Percentiles rank a stretch among this genome's conserved stretches.
Conservation (phyloP, 305 asterid species). For the Fraxinus angustifolia region DNA sequence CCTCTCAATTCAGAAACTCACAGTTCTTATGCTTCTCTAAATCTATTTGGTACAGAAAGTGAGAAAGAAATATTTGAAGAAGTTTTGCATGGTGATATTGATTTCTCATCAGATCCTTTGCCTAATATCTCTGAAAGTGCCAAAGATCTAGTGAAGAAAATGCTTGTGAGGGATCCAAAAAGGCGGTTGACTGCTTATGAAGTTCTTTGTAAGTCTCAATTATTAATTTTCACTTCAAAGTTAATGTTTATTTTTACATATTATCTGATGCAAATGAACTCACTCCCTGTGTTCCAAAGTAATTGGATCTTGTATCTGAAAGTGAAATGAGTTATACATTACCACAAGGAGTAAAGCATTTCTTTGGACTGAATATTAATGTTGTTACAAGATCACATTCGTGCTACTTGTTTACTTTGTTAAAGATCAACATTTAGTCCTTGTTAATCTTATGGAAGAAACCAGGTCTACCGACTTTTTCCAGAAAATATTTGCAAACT, state of each 20-base stretch:
- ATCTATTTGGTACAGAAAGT: constrained; percentile 36
- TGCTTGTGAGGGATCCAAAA: constrained; percentile 62
- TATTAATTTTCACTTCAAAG: neutral
- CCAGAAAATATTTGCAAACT: neutral
- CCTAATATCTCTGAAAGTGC: constrained; percentile 62
- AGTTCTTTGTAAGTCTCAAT: constrained; percentile 57
- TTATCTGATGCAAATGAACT: neutral
- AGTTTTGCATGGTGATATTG: constrained; percentile 51
- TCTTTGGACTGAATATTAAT: neutral
- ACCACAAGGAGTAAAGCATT: neutral
- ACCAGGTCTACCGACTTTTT: neutral
- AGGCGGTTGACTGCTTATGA: constrained; percentile 58
- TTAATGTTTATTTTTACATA: neutral
- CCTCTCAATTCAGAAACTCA: neutral
- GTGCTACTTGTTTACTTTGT: neutral
- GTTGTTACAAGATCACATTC: neutral
- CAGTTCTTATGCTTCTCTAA: constrained; percentile 1
- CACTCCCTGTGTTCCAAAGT: neutral
- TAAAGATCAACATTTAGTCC: neutral
- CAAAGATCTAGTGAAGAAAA: constrained; percentile 53
- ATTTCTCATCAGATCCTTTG: constrained; percentile 63
- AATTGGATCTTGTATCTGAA: neutral
- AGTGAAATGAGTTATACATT: neutral
- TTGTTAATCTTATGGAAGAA: neutral
- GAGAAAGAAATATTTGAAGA: constrained; percentile 57